Evolutionary conservation across 2,329 filamentous ascomycete genomes (phyloP).

Genomic region (Hypomyces rosellus): DNA sequence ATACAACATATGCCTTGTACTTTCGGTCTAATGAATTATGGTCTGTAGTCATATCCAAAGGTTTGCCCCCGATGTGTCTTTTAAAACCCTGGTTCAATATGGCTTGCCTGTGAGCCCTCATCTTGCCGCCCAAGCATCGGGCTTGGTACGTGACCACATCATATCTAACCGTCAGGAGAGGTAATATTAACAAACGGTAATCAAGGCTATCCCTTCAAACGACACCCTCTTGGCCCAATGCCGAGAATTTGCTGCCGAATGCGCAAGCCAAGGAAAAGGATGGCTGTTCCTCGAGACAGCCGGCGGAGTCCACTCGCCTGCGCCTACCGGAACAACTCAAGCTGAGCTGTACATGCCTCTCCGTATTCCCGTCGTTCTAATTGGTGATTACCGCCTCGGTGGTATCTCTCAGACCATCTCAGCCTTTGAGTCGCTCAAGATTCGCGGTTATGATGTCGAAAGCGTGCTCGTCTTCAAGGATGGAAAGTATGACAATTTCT

Average conservation of each 20-base stretch:
- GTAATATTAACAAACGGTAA: constrained; percentile 6
- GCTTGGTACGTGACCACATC: constrained; percentile 28
- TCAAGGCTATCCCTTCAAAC: constrained; percentile 45
- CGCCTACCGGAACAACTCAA: constrained; percentile 68
- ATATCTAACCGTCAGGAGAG: too few relatives aligned
- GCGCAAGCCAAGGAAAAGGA: constrained; percentile 38
- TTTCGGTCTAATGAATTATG: background rate
- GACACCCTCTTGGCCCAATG: constrained; percentile 40
- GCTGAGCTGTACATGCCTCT: constrained; percentile 71
- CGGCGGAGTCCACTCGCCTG: constrained; percentile 74
- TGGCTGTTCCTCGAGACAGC: constrained; percentile 74
- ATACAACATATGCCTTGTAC: background rate
- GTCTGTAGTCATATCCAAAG: constrained; percentile 53
- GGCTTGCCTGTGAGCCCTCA: constrained; percentile 72
- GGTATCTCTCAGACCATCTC: constrained; percentile 77
- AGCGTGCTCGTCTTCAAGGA: constrained; percentile 64
- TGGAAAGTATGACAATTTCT: constrained; percentile 58
- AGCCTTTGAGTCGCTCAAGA: constrained; percentile 68
- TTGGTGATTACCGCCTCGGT: constrained; percentile 69
- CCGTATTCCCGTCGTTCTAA: constrained; percentile 64
- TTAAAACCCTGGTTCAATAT: constrained; percentile 63
- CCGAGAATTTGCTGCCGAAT: constrained; percentile 34
- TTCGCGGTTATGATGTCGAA: constrained; percentile 75
- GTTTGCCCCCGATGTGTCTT: constrained; percentile 46
- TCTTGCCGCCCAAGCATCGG: constrained; percentile 52